phyloP scores from a whole-genome alignment of 345 rosid species.

The Populus tremula region DNA sequence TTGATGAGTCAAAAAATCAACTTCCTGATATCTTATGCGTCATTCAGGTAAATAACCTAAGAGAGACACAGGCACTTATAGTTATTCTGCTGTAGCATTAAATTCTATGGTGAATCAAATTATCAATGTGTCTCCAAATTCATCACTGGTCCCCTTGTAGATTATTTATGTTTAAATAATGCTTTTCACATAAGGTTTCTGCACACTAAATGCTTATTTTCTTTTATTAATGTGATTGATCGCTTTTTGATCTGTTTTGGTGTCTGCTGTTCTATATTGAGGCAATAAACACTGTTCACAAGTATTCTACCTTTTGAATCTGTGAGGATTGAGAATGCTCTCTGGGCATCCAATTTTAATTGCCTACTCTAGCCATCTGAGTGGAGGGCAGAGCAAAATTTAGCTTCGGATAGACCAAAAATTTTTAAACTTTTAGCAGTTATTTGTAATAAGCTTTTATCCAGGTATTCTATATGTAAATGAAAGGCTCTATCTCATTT shows the following conservation, averaged over 20 bases:
- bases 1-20: slow-evolving; percentile 79
- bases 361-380: background rate
- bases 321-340: background rate
- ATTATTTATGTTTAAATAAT: background rate
- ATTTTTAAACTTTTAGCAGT: background rate
- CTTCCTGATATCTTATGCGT: slow-evolving; percentile 96
- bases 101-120: background rate
- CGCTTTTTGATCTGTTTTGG: background rate
- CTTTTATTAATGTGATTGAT: background rate
- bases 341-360: background rate
- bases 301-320: background rate
- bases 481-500: background rate
- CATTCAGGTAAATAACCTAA: slow-evolving; percentile 57
- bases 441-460: background rate
- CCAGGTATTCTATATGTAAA: background rate
- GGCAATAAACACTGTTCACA: background rate
- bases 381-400: background rate
- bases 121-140: background rate
- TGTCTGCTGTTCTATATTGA: background rate
- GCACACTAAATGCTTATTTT: background rate
- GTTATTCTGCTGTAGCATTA: background rate
- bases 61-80: background rate
- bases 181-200: background rate
- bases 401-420: background rate
- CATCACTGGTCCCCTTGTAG: background rate